These are phyloP conservation scores for Arthroderma sp. DNA, from an alignment of 2,329 filamentous ascomycete genomes.

Conservation along the genomic window DNA sequence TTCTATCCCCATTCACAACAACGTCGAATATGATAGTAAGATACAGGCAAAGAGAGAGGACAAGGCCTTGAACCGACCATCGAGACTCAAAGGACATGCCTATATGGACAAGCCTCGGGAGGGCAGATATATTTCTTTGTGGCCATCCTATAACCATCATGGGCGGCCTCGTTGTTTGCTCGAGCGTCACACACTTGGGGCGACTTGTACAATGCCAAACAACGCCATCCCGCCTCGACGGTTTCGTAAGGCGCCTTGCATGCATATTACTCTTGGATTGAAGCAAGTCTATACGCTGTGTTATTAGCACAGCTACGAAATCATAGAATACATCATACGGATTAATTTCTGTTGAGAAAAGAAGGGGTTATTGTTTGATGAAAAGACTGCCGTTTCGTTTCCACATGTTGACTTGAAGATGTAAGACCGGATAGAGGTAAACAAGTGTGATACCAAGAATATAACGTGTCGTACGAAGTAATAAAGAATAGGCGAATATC, in stretches of 20 bases:
- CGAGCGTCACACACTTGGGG: not conserved
- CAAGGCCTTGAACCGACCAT: not conserved
- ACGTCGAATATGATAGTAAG: too few relatives aligned
- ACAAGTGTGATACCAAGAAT: not conserved
- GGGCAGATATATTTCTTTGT: not conserved
- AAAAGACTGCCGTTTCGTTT: not conserved
- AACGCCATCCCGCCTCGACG: not conserved
- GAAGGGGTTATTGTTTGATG: not conserved
- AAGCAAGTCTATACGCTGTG: too few relatives aligned
- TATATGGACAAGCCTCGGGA: not conserved
- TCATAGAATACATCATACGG: not conserved
- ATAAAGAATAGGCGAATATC: not conserved
- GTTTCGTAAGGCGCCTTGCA: not conserved
- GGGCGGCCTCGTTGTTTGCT: not conserved
- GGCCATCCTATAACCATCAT: not conserved
- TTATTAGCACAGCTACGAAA: too few relatives aligned
- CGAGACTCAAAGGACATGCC: too few relatives aligned
- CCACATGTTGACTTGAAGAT: not conserved
- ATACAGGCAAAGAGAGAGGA: too few relatives aligned
- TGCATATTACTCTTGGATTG: not conserved
- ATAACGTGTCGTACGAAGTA: not conserved
- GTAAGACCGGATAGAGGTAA: not conserved
- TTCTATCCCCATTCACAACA: too few relatives aligned
- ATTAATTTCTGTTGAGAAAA: not conserved
- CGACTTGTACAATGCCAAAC: constrained; percentile 1